Conservation (phyloP, 371 early-diverging fungal species). For the Mucor sp. region DNA sequence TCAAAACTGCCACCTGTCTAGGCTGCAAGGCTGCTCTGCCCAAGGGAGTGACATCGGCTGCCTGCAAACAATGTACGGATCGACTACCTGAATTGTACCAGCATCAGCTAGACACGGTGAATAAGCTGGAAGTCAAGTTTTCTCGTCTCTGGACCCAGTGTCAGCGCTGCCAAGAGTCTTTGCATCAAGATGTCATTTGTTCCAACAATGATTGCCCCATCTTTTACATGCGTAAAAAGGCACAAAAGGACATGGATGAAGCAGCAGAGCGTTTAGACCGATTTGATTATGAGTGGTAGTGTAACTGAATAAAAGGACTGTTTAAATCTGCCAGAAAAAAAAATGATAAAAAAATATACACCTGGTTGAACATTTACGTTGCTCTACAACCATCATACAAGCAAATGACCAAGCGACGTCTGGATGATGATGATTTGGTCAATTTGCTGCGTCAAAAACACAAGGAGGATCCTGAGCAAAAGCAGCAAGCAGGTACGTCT, state of each 20-base stretch:
- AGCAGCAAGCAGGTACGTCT: conserved; percentile 17
- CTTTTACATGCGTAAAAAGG: conserved; percentile 99
- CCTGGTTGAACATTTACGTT: neutral
- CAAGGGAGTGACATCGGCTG: conserved; percentile 73
- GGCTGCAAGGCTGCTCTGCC: conserved; percentile 93
- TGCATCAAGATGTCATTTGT: conserved; percentile 98
- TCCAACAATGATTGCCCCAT: conserved; percentile 98
- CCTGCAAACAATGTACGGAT: conserved; percentile 81
- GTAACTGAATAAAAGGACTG: conserved; percentile 6
- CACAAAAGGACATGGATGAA: conserved; percentile 93
- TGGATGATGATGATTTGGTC: conserved; percentile 23
- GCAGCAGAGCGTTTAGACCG: conserved; percentile 62
- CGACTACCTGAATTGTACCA: conserved; percentile 79
- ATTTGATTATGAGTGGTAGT: conserved; percentile 48
- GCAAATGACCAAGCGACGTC: conserved; percentile 24
- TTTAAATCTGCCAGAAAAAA: neutral
- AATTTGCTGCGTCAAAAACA: conserved; percentile 24
- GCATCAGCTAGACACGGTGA: conserved; percentile 63
- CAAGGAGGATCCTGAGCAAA: conserved; percentile 15
- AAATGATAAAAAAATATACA: neutral
- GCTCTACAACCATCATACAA: too few species aligned
- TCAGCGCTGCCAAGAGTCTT: conserved; percentile 97
- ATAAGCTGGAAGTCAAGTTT: conserved; percentile 79
- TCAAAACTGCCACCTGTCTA: conserved; percentile 89
- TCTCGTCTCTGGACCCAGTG: conserved; percentile 99